Evolutionary conservation across 106 monocot genomes (phyloP).

Genomic region (Agapanthus africanus): DNA sequence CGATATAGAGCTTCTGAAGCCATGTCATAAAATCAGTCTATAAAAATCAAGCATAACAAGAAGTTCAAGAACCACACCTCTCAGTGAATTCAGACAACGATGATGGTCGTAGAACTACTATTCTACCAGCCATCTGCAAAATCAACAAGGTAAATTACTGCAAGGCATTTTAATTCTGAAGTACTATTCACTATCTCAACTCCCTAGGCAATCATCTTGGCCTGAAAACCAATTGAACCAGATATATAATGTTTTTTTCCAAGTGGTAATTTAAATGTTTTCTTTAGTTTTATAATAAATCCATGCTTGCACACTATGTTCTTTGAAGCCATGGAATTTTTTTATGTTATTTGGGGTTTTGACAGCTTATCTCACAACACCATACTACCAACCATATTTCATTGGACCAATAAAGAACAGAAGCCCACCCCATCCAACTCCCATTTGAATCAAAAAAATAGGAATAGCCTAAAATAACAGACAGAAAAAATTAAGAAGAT

Average conservation of each 20-base stretch:
- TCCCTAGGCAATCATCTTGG: not conserved
- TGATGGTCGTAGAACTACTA: conserved; percentile 65
- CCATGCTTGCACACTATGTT: no score
- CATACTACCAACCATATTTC: not conserved
- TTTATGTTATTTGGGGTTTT: no score
- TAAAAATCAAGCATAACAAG: conserved; percentile 9
- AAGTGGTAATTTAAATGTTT: not conserved
- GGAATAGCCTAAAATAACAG: not conserved
- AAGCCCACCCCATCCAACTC: not conserved
- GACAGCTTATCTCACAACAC: no score
- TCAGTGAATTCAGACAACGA: conserved; percentile 70
- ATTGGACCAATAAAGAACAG: not conserved
- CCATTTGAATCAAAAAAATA: not conserved
- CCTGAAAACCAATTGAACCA: not conserved
- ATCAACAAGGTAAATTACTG: conserved; percentile 4
- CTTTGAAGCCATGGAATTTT: no score
- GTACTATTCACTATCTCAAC: not conserved
- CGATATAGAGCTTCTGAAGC: not conserved
- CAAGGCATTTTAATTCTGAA: not conserved
- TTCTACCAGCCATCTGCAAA: conserved; percentile 90
- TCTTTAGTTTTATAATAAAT: not conserved
- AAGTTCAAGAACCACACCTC: conserved; percentile 36
- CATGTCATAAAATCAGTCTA: not conserved
- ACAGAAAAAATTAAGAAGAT: not conserved
- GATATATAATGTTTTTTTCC: not conserved